Base-by-base conservation (phyloP, 345 rosid genomes). In the Ailanthus altissimus region DNA sequence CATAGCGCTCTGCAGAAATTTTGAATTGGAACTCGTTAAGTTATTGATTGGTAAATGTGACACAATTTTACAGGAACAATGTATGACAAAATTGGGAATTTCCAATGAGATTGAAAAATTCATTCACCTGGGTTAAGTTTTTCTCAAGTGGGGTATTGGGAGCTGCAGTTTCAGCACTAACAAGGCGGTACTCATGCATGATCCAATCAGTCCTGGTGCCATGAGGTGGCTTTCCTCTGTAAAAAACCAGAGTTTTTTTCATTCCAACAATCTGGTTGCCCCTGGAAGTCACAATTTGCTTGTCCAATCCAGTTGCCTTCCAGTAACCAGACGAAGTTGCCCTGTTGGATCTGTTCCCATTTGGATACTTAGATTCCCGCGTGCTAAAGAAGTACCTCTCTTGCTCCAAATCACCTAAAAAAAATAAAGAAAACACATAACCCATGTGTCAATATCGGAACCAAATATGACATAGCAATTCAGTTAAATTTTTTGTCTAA, bases 171-270 rank as follows among this genome's bases (percentile, higher is more conserved):
- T 68, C 77, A 13, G 84, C 23, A 63, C 38, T 45, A 32, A 69
- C 74, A 40, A 96, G 97, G 21, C 98, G 97, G 70, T 96, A 96
- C 65, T 96, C 99, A 15, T 96, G 99, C 99, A 96, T 96, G 84
- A 96, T 85, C 99, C 99, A 96, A 42, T 96, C 93, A 62, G 99
- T 93, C 79, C 95, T 91, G 0, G 87, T 49, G 13, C 98, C 99
- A 59, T 82, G 87, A 4, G 98, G 97, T 14, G 97, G 94, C 72
- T 93, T 96, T 50, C 99, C 99, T 83, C 89, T 87, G 75, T 92
- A 96, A 64, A 96, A 96, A 61, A 96, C 99, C n/a, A 96, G 94
- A 45, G 99, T 96, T 86, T 96, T 96, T 88, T 96, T 96, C 89
- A 93, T 82, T 38, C 99, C 99, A 73, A 88, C 97, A 10, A 85